Percentiles rank a stretch among this genome's conserved stretches.
These are phyloP conservation scores for Microdochium paspali DNA, from an alignment of 2,329 filamentous ascomycete species.

Conservation along the genomic window DNA sequence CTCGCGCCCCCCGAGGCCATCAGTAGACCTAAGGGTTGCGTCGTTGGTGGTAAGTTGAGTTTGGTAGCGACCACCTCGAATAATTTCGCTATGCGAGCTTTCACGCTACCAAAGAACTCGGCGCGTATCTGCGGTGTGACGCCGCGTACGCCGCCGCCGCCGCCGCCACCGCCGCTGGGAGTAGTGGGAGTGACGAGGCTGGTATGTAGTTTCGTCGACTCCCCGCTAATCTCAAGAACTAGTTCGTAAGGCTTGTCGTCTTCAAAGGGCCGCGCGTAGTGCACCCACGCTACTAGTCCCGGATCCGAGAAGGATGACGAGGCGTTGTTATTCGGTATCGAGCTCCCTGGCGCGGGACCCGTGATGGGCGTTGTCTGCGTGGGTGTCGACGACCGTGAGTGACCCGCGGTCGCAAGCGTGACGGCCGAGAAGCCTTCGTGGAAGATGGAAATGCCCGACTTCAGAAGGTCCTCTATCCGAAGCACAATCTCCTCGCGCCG, in stretches of 20 bases:
- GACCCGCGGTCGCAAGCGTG: conserved; percentile 11
- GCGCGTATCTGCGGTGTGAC: too few species aligned
- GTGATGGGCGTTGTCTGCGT: conserved; percentile 11
- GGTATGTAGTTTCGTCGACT: conserved; percentile 37
- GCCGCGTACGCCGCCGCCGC: too few species aligned
- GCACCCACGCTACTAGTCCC: conserved; percentile 42
- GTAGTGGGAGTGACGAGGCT: too few species aligned
- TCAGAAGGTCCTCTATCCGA: conserved; percentile 77
- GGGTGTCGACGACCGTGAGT: not conserved
- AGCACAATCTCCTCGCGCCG: conserved; percentile 67
- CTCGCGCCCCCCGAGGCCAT: conserved; percentile 55
- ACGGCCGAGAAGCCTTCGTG: conserved; percentile 29
- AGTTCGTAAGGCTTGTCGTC: conserved; percentile 66
- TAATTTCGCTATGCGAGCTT: conserved; percentile 60
- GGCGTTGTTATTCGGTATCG: not conserved
- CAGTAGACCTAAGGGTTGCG: conserved; percentile 54
- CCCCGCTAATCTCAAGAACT: conserved; percentile 68
- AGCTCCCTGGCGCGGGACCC: conserved; percentile 8
- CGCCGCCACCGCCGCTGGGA: too few species aligned
- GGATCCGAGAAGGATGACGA: not conserved
- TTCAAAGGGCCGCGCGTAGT: conserved; percentile 79
- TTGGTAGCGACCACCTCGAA: conserved; percentile 77
- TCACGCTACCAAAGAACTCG: conserved; percentile 65
- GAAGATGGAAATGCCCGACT: conserved; percentile 66
- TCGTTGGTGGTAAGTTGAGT: conserved; percentile 55